Percentiles rank a stretch among this genome's conserved stretches.
Evolutionary conservation across 2,329 filamentous ascomycete genomes (phyloP).

Genomic region (Paraphaeosphaeria sporulosa): DNA sequence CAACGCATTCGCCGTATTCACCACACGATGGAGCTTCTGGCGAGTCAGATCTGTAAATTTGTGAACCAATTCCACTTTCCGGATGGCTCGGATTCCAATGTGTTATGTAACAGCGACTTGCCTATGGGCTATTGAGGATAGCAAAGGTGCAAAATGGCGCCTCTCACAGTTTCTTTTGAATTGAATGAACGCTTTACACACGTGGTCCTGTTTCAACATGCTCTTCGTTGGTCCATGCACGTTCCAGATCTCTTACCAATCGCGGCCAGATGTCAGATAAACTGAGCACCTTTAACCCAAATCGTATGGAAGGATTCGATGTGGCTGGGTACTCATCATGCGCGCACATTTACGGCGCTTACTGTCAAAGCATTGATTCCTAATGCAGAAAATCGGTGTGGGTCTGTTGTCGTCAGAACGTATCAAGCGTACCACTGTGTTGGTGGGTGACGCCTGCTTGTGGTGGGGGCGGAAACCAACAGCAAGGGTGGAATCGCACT

Average conservation of each 20-base stretch:
- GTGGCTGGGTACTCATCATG: neutral
- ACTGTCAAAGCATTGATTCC: too few relatives aligned
- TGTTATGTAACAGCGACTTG: neutral
- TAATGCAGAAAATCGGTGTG: too few relatives aligned
- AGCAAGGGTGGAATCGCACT: too few relatives aligned
- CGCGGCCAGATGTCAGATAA: neutral
- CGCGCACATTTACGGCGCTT: too few relatives aligned
- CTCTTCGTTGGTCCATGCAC: neutral
- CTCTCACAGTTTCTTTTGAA: neutral
- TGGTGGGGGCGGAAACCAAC: too few relatives aligned
- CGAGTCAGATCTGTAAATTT: neutral
- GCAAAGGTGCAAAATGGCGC: neutral
- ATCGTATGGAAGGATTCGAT: neutral
- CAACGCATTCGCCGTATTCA: neutral
- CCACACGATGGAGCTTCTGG: neutral
- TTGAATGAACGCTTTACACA: neutral
- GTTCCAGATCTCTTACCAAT: neutral
- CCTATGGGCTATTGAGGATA: neutral
- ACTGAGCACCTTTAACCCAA: neutral
- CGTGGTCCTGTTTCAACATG: neutral
- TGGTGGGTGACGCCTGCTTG: too few relatives aligned
- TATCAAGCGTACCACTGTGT: too few relatives aligned
- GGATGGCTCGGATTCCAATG: neutral
- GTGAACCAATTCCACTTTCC: neutral
- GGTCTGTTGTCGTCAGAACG: too few relatives aligned